Base-by-base conservation (phyloP, 1,139 yeast species). In the Suhomyces atakaporum region DNA sequence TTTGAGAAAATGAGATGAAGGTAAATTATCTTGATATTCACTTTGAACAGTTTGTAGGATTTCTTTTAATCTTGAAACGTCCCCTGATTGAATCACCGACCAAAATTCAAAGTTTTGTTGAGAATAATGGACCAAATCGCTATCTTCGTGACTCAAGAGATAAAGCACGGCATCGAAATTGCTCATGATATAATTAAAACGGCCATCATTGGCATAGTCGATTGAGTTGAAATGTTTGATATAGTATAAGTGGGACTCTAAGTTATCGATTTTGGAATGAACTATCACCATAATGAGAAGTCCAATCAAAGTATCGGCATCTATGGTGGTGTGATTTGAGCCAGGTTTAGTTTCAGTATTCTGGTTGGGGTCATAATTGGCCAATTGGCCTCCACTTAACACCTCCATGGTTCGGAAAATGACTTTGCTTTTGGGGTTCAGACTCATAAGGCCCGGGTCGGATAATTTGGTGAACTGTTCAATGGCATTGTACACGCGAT, bases 221-320 rank as follows among this genome's bases (percentile, higher is more conserved):
- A 42, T 39, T 0, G 66, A 54, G 38, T 81, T 74, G 54, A 84
- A 87, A 35, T 73, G 65, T 42, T 79, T 78, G 33, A 88, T 69
- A 53, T 86, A 87, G 35, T 66, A 71, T 7, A 89, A 53, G 47
- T 85, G 92, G 2, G 79, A 75, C 47, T 78, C 83, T 14, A 87
- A 54, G 49, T 81, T 63, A 7, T 68, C 69, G 2, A 84, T 71
- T 33, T 72, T 72, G 0, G 95, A 72, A 38, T 85, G 79, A 7
- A 82, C 72, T 1, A 89, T 72, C 1, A 87, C 89, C 62, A 88
- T 67, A 5, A 88, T 74, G 41, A 90, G 62, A 33, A 89, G 63
- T 1, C 90, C 83, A 5, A 90, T 75, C 25, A 90, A 63, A 0
- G 86, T 79, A 53, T 90, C 97, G 0, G 97, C 97, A 57, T 84